Percentiles rank a stretch among this genome's conserved stretches.
Evolutionary conservation across 495 filamentous ascomycete species (phyloP).

Genomic region (Penicillium antarcticum): DNA sequence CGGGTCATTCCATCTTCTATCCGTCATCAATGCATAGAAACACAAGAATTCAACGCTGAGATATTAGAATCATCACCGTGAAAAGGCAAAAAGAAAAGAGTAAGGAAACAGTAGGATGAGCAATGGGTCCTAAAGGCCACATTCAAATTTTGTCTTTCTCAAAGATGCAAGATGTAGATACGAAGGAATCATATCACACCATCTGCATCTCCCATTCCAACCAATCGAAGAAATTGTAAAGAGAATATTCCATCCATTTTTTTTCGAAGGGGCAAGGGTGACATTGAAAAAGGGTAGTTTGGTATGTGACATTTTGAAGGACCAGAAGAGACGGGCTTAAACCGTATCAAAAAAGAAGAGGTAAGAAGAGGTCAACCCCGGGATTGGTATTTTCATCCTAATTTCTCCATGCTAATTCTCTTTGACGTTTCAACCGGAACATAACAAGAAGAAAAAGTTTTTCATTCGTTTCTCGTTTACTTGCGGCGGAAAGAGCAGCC

Average conservation of each 20-base stretch:
- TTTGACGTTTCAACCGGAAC: conserved; percentile 27
- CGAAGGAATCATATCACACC: conserved; percentile 18
- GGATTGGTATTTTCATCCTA: conserved; percentile 33
- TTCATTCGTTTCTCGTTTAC: conserved; percentile 60
- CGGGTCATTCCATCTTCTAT: conserved; percentile 34
- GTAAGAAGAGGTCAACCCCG: conserved; percentile 12
- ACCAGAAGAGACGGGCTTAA: conserved; percentile 18
- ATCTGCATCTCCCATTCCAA: conserved; percentile 7
- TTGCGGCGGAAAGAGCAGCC: conserved; percentile 99
- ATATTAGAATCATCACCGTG: conserved; percentile 9
- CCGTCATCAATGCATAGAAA: conserved; percentile 19
- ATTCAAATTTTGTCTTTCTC: conserved; percentile 23
- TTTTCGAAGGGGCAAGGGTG: conserved; percentile 6
- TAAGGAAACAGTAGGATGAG: conserved; percentile 12
- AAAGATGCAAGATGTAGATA: conserved; percentile 5
- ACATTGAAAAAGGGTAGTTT: conserved; percentile 21
- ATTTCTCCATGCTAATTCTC: conserved; percentile 33
- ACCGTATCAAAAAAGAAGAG: conserved; percentile 8
- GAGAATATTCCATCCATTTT: not conserved
- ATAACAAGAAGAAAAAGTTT: conserved; percentile 31
- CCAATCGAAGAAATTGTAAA: conserved; percentile 7
- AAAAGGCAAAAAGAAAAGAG: conserved; percentile 13
- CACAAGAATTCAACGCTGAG: conserved; percentile 14
- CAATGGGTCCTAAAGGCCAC: conserved; percentile 15
- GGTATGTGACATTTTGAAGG: conserved; percentile 35